Conservation (phyloP, 164 flowering plant genomes). For the Nymphaea thermarum region DNA sequence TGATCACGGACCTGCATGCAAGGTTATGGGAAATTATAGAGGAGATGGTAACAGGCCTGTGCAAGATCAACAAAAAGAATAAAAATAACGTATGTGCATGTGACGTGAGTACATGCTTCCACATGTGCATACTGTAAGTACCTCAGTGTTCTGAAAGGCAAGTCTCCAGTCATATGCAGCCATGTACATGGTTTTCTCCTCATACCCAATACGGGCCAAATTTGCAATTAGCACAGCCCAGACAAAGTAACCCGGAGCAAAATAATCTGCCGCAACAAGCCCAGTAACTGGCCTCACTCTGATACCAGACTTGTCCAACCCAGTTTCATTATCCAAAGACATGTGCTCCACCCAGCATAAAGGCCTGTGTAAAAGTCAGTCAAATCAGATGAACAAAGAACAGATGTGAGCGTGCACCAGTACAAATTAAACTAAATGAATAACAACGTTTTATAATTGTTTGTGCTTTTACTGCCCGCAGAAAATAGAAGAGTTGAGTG, state of each 20-base stretch:
- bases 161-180: slow-evolving; percentile 67
- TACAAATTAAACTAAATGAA: no score
- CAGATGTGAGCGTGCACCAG: no score
- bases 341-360: slow-evolving; percentile 58
- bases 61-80: no score
- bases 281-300: slow-evolving; percentile 52
- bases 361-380: slow-evolving; percentile 27
- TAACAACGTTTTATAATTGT: no score
- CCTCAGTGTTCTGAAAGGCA: slow-evolving; percentile 61
- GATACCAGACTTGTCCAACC: slow-evolving; percentile 47
- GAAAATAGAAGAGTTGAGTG: no score
- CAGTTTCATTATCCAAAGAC: slow-evolving; percentile 61
- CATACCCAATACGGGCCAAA: slow-evolving; percentile 59
- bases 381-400: background rate
- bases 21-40: background rate
- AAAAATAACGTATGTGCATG: background rate
- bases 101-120: no score
- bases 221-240: slow-evolving; percentile 67
- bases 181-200: slow-evolving; percentile 65
- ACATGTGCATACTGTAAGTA: slow-evolving; percentile 2
- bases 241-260: slow-evolving; percentile 63
- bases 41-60: background rate
- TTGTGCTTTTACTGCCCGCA: no score
- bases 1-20: slow-evolving; percentile 42
- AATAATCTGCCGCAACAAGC: slow-evolving; percentile 64